phyloP scores from a whole-genome alignment of 176 grass and related monocot species.

The Cenchrus purpureus region DNA sequence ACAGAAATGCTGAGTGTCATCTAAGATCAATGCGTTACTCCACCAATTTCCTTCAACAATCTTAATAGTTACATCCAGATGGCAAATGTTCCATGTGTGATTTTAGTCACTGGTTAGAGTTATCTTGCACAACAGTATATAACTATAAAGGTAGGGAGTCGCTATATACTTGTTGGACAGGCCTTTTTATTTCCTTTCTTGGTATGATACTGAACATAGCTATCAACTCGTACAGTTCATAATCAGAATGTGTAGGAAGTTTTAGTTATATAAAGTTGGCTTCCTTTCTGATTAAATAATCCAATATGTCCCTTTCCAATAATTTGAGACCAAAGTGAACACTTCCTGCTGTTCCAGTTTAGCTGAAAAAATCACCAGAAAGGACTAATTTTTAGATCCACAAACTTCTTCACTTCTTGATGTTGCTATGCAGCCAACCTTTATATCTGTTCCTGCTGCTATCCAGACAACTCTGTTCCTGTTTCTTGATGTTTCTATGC shows the following conservation, averaged over 20 bases:
- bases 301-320: slow-evolving; percentile 5
- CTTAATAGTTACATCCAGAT: background rate
- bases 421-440: background rate
- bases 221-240: background rate
- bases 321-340: slow-evolving; percentile 3
- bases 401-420: background rate
- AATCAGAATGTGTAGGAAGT: background rate
- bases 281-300: background rate
- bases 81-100: background rate
- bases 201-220: slow-evolving; percentile 9
- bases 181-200: slow-evolving; percentile 15
- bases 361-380: background rate
- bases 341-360: slow-evolving; percentile 17
- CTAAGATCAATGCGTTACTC: background rate
- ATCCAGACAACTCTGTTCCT: slow-evolving; percentile 19
- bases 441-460: slow-evolving; percentile 13
- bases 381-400: slow-evolving; percentile 3
- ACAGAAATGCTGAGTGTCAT: background rate
- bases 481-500: slow-evolving; percentile 27
- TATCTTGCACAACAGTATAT: background rate
- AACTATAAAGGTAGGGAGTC: background rate
- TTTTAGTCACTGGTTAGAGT: background rate
- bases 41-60: background rate
- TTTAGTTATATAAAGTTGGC: slow-evolving; percentile 17
- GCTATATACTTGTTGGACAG: background rate